These are phyloP conservation scores for Quercus bicolor DNA, from an alignment of 306 rosid species.

Conservation along the genomic window DNA sequence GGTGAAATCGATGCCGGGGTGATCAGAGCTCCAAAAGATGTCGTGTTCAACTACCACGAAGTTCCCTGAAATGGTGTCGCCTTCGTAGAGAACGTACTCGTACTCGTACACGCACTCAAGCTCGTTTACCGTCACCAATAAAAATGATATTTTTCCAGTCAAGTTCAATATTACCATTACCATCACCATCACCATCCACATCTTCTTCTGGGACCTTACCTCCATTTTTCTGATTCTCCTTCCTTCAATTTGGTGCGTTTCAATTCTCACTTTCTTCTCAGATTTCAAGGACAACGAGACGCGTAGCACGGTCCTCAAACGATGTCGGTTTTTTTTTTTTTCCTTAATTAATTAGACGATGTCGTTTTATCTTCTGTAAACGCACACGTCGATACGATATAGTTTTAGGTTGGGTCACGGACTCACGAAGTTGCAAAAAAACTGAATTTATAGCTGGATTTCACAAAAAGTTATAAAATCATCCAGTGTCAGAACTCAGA, in stretches of 20 bases:
- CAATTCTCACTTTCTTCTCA: no score
- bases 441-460: no score
- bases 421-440: no score
- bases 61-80: conserved; percentile 71
- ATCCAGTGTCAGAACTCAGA: no score
- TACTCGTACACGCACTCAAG: conserved; percentile 57
- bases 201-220: neutral
- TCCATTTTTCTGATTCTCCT: no score
- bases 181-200: conserved; percentile 33
- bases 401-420: no score
- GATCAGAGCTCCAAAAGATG: conserved; percentile 89
- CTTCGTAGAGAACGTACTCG: conserved; percentile 83
- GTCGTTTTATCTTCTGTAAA: neutral
- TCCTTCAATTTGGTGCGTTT: no score
- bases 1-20: conserved; percentile 84
- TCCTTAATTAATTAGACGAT: neutral
- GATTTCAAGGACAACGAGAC: no score
- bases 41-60: conserved; percentile 93
- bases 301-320: no score
- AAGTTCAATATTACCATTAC: conserved; percentile 13
- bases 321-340: no score
- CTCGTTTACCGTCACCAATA: conserved; percentile 81
- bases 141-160: conserved; percentile 48
- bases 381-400: no score
- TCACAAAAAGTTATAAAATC: no score